Percentiles rank a stretch among this genome's conserved stretches.
These are phyloP conservation scores for Saccharata proteae DNA, from an alignment of 2,329 filamentous ascomycete species.

Conservation along the genomic window DNA sequence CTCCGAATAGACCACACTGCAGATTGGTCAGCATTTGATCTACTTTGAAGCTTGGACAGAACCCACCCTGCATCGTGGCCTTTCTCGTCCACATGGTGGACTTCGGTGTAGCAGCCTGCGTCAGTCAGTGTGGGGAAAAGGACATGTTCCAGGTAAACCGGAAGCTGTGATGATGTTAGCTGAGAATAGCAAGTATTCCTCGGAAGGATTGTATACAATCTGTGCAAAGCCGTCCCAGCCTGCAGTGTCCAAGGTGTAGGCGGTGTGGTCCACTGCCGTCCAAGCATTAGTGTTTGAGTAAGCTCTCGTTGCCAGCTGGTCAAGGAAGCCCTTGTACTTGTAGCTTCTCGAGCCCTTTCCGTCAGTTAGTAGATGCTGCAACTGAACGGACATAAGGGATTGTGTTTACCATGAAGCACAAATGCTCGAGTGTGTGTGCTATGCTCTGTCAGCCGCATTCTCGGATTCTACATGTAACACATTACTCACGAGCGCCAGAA, in stretches of 20 bases:
- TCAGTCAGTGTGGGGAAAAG: constrained; percentile 86
- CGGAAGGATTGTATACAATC: constrained; percentile 40
- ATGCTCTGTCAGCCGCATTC: constrained; percentile 6
- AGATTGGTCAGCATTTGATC: constrained; percentile 10
- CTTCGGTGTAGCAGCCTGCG: constrained; percentile 85
- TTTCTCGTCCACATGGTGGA: constrained; percentile 86
- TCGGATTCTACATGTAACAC: constrained; percentile 4
- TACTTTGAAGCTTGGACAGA: constrained; percentile 8
- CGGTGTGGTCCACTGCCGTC: constrained; percentile 93
- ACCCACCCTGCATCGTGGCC: constrained; percentile 70
- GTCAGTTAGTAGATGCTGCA: constrained; percentile 61
- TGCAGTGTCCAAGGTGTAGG: constrained; percentile 87
- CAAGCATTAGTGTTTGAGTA: constrained; percentile 95
- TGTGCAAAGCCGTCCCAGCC: constrained; percentile 96
- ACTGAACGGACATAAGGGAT: neutral
- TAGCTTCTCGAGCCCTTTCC: constrained; percentile 89
- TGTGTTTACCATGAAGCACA: constrained; percentile 34
- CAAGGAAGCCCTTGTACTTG: constrained; percentile 85
- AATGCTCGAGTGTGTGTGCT: constrained; percentile 41
- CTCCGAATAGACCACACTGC: constrained; percentile 85
- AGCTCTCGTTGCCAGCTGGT: constrained; percentile 84
- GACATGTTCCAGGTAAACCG: constrained; percentile 90
- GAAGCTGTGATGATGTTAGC: constrained; percentile 49
- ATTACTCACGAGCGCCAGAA: constrained; percentile 58
- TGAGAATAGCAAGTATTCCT: neutral